Evolutionary conservation across 2,329 filamentous ascomycete species (phyloP).

Genomic region (Scedosporium apiospermum): DNA sequence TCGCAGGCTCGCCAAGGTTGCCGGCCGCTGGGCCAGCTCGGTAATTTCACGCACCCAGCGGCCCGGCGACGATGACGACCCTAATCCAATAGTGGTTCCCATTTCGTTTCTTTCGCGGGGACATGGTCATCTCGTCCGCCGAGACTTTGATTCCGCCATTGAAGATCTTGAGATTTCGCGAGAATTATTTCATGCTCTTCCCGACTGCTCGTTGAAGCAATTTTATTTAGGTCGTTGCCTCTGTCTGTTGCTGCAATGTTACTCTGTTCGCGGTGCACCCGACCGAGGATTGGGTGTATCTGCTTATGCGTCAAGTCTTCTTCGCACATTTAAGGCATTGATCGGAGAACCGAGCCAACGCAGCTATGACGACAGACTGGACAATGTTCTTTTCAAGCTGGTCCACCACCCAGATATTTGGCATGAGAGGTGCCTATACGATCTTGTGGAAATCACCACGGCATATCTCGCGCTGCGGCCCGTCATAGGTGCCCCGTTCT

Average conservation of each 20-base stretch:
- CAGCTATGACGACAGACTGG: neutral
- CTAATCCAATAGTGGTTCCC: neutral
- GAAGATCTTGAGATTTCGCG: neutral
- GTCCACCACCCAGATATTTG: neutral
- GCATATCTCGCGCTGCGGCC: neutral
- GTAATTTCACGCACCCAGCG: neutral
- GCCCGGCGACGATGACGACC: neutral
- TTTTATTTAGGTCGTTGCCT: constrained; percentile 1
- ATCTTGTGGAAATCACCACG: constrained; percentile 1
- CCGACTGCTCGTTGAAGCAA: constrained; percentile 3
- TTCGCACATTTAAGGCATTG: neutral
- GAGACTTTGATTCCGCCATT: neutral
- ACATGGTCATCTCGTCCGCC: neutral
- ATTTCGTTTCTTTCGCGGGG: constrained; percentile 2
- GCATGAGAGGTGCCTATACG: constrained; percentile 2
- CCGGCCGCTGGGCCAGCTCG: neutral
- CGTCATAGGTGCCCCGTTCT: neutral
- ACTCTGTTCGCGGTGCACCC: neutral
- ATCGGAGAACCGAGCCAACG: neutral
- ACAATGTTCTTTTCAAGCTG: constrained; percentile 3
- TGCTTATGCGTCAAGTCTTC: neutral
- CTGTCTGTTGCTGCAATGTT: neutral
- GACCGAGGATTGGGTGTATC: neutral
- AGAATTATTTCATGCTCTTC: neutral
- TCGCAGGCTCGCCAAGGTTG: neutral